Evolutionary conservation across 106 monocot genomes (phyloP), one percentile per base, ranked within the genome.

Genomic region (Cymbidium sinense): DNA sequence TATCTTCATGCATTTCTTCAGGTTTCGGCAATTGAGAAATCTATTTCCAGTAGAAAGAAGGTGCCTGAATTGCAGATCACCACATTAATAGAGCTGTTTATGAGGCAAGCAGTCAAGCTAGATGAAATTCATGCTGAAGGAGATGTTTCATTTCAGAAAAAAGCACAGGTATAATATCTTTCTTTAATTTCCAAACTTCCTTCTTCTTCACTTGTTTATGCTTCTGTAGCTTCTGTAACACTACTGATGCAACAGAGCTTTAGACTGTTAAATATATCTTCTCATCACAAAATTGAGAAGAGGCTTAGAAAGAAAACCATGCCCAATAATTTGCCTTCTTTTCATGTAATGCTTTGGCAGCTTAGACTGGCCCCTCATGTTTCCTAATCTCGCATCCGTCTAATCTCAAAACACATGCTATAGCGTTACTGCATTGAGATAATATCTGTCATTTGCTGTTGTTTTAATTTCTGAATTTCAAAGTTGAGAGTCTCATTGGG

Each of bases 41-140:
- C 95, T 7, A 85, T 95, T 33, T 79, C 86, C 3, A 78, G 79
- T 51, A 88, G 87, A 31, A 88, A 58, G 50, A 95, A 92, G 79
- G 89, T 92, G 44, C 85, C 95, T 3, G 95, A 95, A 55, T 75
- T 90, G 58, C 95, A 93, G 70, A 95, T 95, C 80, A 88, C 90
- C 43, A 87, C 90, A 31, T 81, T 95, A 70, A 86, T 86, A 34
- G 95, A 95, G 83, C 50, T 95, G 79, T 76, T 93, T 70, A 95
- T 95, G 95, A 85, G 84, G 62, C 90, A 86, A 76, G 95, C 95
- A 4, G 75, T 95, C 76, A 92, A 80, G 75, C 82, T 92, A 61
- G 92, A 95, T 28, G 47, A 82, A 58, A 84, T 92, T 61, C 80
- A 76, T 21, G 73, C 86, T 21, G 89, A 88, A 79, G 89, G 92